Conservation (phyloP, 2,329 filamentous ascomycete species). For the Aspergillus ibericus region DNA sequence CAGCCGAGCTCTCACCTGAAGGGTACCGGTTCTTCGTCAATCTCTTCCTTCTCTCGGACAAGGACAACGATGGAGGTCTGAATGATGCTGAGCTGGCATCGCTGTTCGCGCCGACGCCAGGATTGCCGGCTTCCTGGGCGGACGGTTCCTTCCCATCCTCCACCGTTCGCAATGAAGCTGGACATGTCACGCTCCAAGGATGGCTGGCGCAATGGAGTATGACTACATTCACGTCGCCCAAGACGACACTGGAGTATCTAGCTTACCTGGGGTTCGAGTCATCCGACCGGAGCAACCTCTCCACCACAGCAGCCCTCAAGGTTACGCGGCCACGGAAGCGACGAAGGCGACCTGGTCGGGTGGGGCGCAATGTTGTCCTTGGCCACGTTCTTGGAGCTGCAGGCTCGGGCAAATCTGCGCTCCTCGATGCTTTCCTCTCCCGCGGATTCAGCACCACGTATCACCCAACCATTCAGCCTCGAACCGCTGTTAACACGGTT, state of each 20-base stretch:
- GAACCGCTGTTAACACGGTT: slow-evolving; percentile 91
- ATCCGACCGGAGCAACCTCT: slow-evolving; percentile 66
- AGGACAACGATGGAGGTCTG: slow-evolving; percentile 93
- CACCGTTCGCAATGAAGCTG: slow-evolving; percentile 91
- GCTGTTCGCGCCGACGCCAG: slow-evolving; percentile 89
- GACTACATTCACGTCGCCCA: slow-evolving; percentile 96
- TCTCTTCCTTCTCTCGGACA: slow-evolving; percentile 89
- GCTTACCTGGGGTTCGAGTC: slow-evolving; percentile 95
- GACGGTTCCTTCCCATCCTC: slow-evolving; percentile 89
- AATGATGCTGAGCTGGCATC: slow-evolving; percentile 82
- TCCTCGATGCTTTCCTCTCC: slow-evolving; percentile 88
- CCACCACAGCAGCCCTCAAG: slow-evolving; percentile 81
- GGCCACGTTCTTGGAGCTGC: slow-evolving; percentile 88
- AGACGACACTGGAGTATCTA: slow-evolving; percentile 91
- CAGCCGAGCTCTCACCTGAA: slow-evolving; percentile 87
- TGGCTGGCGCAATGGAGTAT: slow-evolving; percentile 99
- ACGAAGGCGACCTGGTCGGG: slow-evolving; percentile 74
- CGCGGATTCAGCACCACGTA: slow-evolving; percentile 81
- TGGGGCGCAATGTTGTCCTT: slow-evolving; percentile 90
- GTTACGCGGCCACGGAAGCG: slow-evolving; percentile 89
- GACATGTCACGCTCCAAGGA: slow-evolving; percentile 91
- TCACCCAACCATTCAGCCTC: slow-evolving; percentile 90
- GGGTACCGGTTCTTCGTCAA: slow-evolving; percentile 98
- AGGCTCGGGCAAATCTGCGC: slow-evolving; percentile 83
- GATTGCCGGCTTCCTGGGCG: slow-evolving; percentile 80